These are phyloP conservation scores for Salix exigua DNA, from an alignment of 345 rosid genomes.

Conservation along the genomic window DNA sequence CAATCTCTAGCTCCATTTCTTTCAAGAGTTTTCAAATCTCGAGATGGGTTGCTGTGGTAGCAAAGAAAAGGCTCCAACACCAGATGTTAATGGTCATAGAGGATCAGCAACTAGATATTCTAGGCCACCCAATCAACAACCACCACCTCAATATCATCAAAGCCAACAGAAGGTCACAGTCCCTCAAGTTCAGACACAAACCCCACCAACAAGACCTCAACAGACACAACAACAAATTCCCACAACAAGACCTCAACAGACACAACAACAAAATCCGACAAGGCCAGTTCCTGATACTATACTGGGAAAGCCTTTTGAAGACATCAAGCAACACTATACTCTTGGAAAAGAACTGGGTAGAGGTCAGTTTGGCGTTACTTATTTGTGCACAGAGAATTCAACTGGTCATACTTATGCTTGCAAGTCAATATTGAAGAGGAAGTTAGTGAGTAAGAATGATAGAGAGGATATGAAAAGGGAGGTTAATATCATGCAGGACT, in stretches of 20 bases:
- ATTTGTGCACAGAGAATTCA: constrained; percentile 66
- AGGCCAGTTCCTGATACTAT: constrained; percentile 37
- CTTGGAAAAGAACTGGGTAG: constrained; percentile 74
- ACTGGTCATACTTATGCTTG: constrained; percentile 67
- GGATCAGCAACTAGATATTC: constrained; percentile 22
- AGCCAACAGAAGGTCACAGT: constrained; percentile 29
- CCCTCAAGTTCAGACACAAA: constrained; percentile 19
- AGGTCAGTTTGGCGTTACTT: constrained; percentile 81
- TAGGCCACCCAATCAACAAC: constrained; percentile 20
- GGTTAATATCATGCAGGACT: constrained; percentile 75
- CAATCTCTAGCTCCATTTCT: not conserved
- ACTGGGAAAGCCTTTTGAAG: constrained; percentile 69
- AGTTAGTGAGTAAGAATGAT: constrained; percentile 51
- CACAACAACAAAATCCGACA: not conserved
- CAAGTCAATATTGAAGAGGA: constrained; percentile 75
- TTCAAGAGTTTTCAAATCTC: not conserved
- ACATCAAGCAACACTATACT: constrained; percentile 47
- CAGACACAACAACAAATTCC: constrained; percentile 11
- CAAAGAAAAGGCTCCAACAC: constrained; percentile 33
- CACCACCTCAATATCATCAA: constrained; percentile 15
- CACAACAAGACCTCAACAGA: not conserved
- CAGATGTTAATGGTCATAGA: constrained; percentile 26
- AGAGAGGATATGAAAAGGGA: constrained; percentile 73
- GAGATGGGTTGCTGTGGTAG: constrained; percentile 63
- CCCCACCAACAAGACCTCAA: constrained; percentile 2